Percentiles rank a stretch among this genome's conserved stretches.
Conservation (phyloP, 2,329 filamentous ascomycete species). For the Apiospora phragmitis region DNA sequence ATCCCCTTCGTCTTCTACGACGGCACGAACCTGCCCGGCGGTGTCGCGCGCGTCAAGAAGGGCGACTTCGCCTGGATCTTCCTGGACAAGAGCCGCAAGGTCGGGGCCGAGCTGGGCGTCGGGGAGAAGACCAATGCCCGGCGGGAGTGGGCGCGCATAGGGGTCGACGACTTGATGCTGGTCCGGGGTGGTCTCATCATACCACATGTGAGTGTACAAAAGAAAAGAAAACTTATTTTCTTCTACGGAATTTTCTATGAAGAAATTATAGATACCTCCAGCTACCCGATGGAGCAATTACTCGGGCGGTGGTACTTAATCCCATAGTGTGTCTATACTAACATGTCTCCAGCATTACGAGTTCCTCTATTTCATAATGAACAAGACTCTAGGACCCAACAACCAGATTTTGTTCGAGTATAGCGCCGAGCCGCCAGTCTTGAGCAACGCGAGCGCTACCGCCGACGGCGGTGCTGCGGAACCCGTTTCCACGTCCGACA, state of each 20-base stretch:
- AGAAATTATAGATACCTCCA: not conserved
- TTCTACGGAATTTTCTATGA: slow-evolving; percentile 8
- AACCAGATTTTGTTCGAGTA: slow-evolving; percentile 78
- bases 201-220: slow-evolving; percentile 82
- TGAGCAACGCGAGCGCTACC: slow-evolving; percentile 15
- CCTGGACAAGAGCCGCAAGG: slow-evolving; percentile 85
- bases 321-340: slow-evolving; percentile 16
- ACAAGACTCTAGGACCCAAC: slow-evolving; percentile 74
- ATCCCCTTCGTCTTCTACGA: slow-evolving; percentile 98
- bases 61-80: slow-evolving; percentile 93
- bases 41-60: slow-evolving; percentile 84
- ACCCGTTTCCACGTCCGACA: slow-evolving; percentile 38
- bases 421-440: slow-evolving; percentile 47
- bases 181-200: slow-evolving; percentile 90
- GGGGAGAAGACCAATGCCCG: slow-evolving; percentile 67
- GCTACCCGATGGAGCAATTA: not conserved
- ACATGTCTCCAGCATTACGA: slow-evolving; percentile 76
- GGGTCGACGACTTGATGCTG: slow-evolving; percentile 93
- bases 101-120: slow-evolving; percentile 80
- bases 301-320: not conserved
- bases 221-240: not conserved
- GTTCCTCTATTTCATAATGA: slow-evolving; percentile 95
- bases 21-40: slow-evolving; percentile 84
- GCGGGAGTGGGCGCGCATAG: slow-evolving; percentile 88
- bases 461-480: slow-evolving; percentile 26